These are phyloP conservation scores for Pythium sp. DNA, from an alignment of 352 stramenopile species.

Conservation along the genomic window DNA sequence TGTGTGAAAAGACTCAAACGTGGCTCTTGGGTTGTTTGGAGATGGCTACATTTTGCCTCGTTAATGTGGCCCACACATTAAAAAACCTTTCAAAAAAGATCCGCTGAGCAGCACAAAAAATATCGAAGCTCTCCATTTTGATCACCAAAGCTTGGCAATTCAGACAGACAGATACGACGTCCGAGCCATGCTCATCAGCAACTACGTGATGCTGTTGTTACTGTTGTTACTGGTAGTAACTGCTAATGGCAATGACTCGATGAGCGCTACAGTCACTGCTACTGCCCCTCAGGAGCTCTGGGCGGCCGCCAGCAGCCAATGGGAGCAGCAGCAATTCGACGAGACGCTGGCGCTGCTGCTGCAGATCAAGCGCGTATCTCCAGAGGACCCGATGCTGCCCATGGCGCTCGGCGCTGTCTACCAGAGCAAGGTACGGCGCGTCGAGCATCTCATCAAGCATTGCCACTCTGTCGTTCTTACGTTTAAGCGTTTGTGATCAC, in stretches of 20 bases:
- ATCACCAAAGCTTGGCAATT: not conserved
- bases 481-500: not conserved
- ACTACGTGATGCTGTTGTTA: not conserved
- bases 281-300: conserved; percentile 24
- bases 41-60: conserved; percentile 8
- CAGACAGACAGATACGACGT: not conserved
- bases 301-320: conserved; percentile 25
- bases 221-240: not conserved
- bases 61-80: conserved; percentile 6
- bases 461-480: not conserved
- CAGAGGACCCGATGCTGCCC: conserved; percentile 20
- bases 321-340: conserved; percentile 22
- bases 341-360: conserved; percentile 27
- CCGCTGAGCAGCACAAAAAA: too few relatives aligned
- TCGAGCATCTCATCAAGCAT: too few relatives aligned
- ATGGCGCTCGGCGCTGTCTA: conserved; percentile 32
- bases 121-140: too few relatives aligned
- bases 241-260: not conserved
- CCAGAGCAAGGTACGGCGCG: conserved; percentile 18
- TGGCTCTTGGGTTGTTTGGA: conserved; percentile 4
- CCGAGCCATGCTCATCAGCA: not conserved
- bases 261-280: not conserved
- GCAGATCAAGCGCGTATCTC: conserved; percentile 25
- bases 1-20: not conserved
- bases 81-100: conserved; percentile 6